Base-by-base conservation (phyloP, 1,284 basidiomycete genomes). In the Wolfiporia cocos region DNA sequence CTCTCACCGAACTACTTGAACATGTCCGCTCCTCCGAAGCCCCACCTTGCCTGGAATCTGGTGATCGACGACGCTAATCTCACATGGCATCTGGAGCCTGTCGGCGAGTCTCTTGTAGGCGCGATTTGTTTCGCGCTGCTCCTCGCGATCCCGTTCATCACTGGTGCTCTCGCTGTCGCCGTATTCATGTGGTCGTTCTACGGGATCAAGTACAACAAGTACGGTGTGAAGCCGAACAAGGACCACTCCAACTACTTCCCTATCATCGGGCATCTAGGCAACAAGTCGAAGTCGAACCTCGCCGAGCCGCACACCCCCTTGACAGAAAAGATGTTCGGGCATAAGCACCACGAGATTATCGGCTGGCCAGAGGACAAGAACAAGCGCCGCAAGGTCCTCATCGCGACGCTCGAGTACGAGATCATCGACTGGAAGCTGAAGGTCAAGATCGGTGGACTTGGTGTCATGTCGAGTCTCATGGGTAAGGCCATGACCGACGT, bases 401-500 rank as follows among this genome's bases (percentile, higher is more conserved):
- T 95, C 49, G 71, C 92, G 9, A 94, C 92, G 0, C 74, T 95
- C 44, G 92, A 95, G 65, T 95, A 95, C 64, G 92, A 95, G 63
- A 89, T 95, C 57, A 82, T 93, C 55, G 92, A 94, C 61, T 95
- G 92, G 92, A 93, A 93, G 67, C 65, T 93, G 48, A 94, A 94
- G 67, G 92, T 95, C 71, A 94, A 94, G 73, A 94, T 94, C 52
- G 92, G 92, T 68, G 92, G 92, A 68, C 74, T 95, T 21, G 92
- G 91, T 75, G 92, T 94, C 70, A 94, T 95, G 92, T 93, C 91
- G 4, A 85, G 84, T 64, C 71, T 95, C 35, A 95, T 95, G 91
- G 92, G 92, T 53, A 94, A 94, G 64, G 90, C 92, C 4, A 95
- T 95, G 92, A 88, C 85, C 38, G 92, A 95, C 59, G 91, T 94